Evolutionary conservation across 495 filamentous ascomycete species (phyloP).

Genomic region (Lasiosphaeris hirsuta): DNA sequence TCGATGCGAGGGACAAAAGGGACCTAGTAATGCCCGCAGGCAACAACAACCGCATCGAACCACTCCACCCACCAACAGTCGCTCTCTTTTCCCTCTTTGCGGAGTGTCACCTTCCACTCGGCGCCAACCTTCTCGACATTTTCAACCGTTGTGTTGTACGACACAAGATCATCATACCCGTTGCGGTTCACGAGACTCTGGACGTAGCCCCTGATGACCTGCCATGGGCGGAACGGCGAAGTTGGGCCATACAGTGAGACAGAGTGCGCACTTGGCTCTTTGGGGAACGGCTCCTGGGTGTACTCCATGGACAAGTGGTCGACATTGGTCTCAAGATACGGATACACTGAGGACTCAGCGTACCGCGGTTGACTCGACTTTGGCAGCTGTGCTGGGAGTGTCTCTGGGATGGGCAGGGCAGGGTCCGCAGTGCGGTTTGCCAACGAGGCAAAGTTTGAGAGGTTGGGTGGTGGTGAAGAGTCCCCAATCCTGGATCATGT

Average conservation of each 20-base stretch:
- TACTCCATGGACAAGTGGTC: slow-evolving; percentile 37
- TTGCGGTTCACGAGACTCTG: slow-evolving; percentile 29
- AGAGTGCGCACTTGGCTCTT: slow-evolving; percentile 23
- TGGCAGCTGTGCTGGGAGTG: slow-evolving; percentile 45
- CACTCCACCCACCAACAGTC: slow-evolving; percentile 39
- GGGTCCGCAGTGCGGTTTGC: slow-evolving; percentile 47
- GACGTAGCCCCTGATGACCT: slow-evolving; percentile 33
- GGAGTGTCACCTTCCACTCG: slow-evolving; percentile 37
- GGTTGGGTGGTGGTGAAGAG: slow-evolving; percentile 26
- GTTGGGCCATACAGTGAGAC: slow-evolving; percentile 31
- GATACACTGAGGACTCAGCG: slow-evolving; percentile 46
- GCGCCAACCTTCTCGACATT: slow-evolving; percentile 27
- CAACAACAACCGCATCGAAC: slow-evolving; percentile 73
- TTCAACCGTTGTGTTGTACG: slow-evolving; percentile 41
- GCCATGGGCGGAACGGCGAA: slow-evolving; percentile 37
- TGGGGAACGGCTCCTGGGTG: slow-evolving; percentile 38
- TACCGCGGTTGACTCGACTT: slow-evolving; percentile 44
- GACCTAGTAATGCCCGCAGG: slow-evolving; percentile 68
- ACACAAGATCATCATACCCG: slow-evolving; percentile 33
- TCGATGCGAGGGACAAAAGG: slow-evolving; percentile 64
- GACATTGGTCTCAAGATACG: slow-evolving; percentile 44
- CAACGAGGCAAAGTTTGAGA: slow-evolving; percentile 41
- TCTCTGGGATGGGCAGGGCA: slow-evolving; percentile 43
- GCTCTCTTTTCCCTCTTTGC: slow-evolving; percentile 25
- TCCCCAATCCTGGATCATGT: slow-evolving; percentile 43